phyloP scores from a whole-genome alignment of 176 grass and related monocot species.

The maize (Zea mays) region DNA sequence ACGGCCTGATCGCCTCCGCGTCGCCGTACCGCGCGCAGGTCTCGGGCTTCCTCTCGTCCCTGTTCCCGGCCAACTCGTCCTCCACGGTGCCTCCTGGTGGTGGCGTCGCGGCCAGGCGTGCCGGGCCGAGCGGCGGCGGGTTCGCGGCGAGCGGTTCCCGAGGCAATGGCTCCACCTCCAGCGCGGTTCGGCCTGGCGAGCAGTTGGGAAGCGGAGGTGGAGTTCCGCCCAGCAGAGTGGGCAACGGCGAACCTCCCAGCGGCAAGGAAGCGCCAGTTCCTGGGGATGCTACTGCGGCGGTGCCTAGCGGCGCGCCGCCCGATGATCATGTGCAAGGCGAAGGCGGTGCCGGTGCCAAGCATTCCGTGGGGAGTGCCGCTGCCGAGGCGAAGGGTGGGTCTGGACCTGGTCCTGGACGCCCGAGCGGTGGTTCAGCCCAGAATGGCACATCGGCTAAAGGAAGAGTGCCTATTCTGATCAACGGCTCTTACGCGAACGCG shows the following conservation, averaged over 20 bases:
- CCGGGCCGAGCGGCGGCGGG: no score
- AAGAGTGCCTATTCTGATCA: constrained; percentile 25
- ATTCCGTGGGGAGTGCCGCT: constrained; percentile 9
- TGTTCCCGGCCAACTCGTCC: constrained; percentile 66
- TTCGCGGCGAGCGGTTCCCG: neutral
- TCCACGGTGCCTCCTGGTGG: constrained; percentile 2
- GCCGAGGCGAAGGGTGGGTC: constrained; percentile 14
- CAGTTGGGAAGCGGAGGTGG: constrained; percentile 25
- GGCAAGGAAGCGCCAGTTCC: constrained; percentile 6
- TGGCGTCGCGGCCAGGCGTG: neutral
- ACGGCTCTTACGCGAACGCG: constrained; percentile 19
- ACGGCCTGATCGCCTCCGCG: constrained; percentile 61
- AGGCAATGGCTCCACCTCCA: neutral
- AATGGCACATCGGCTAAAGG: neutral
- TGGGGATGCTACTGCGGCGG: neutral
- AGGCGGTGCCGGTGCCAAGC: neutral
- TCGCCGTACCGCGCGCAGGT: constrained; percentile 64
- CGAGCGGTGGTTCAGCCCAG: constrained; percentile 1
- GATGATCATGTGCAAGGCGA: constrained; percentile 20
- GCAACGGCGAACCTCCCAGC: no score
- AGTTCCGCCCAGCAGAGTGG: no score
- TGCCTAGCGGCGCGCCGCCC: constrained; percentile 8
- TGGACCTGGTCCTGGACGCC: neutral
- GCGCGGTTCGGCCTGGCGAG: neutral
- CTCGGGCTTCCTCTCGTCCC: constrained; percentile 58